A percentile compares a stretch with the other conserved stretches of the same genome.
phyloP scores from a whole-genome alignment of 2,329 filamentous ascomycete genomes.

The Fusarium udum region DNA sequence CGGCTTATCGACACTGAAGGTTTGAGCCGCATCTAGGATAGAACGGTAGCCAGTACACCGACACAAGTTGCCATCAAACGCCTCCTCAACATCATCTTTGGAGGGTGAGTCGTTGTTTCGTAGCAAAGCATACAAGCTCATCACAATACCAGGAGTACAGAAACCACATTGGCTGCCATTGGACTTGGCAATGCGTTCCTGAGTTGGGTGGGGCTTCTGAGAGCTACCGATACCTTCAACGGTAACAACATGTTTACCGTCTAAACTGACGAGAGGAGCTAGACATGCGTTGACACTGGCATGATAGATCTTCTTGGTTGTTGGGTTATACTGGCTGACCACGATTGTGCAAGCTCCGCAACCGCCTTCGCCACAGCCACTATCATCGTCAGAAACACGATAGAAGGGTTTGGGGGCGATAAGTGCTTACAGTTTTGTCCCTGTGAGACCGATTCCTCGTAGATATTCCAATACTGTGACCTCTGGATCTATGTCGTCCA shows the following conservation, averaged over 20 bases:
- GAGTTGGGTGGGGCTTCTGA: slow-evolving; percentile 85
- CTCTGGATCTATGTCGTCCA: slow-evolving; percentile 91
- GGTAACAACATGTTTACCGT: slow-evolving; percentile 98
- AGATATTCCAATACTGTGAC: slow-evolving; percentile 93
- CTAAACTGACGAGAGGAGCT: slow-evolving; percentile 89
- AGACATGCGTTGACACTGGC: slow-evolving; percentile 96
- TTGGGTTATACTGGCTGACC: slow-evolving; percentile 91
- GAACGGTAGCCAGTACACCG: slow-evolving; percentile 95
- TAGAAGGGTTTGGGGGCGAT: slow-evolving; percentile 29
- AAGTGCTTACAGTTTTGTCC: slow-evolving; percentile 78
- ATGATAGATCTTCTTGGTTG: slow-evolving; percentile 92
- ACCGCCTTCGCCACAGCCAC: slow-evolving; percentile 92
- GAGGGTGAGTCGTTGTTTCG: slow-evolving; percentile 83
- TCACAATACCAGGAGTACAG: slow-evolving; percentile 97
- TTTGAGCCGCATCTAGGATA: slow-evolving; percentile 92
- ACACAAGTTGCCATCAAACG: slow-evolving; percentile 96
- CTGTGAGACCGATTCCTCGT: slow-evolving; percentile 89
- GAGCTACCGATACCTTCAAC: slow-evolving; percentile 94
- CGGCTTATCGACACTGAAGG: slow-evolving; percentile 71
- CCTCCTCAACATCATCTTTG: slow-evolving; percentile 89
- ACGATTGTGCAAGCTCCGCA: slow-evolving; percentile 98
- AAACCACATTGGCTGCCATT: slow-evolving; percentile 96
- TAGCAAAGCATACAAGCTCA: slow-evolving; percentile 93
- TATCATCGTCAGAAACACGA: slow-evolving; percentile 42
- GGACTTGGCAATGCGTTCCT: slow-evolving; percentile 88